phyloP scores from a whole-genome alignment of 2,329 filamentous ascomycete genomes.

The Microascus cirrosus region DNA sequence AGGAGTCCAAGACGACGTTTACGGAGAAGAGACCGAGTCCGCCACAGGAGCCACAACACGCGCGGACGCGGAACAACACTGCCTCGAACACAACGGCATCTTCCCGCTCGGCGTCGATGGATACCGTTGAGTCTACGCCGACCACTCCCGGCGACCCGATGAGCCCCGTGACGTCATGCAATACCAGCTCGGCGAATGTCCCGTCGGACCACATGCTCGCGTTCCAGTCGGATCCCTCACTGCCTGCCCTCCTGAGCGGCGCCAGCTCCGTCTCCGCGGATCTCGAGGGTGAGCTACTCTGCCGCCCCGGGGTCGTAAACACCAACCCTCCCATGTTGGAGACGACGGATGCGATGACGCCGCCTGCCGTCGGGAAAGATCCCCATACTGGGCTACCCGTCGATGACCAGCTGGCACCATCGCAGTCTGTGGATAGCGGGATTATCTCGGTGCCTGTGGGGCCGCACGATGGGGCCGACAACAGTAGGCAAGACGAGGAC shows the following conservation, averaged over 20 bases:
- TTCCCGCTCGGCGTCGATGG: conserved; percentile 40
- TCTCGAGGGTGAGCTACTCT: conserved; percentile 47
- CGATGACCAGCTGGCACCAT: conserved; percentile 21
- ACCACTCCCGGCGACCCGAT: conserved; percentile 43
- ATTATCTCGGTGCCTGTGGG: conserved; percentile 17
- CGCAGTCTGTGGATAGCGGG: conserved; percentile 11
- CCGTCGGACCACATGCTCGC: conserved; percentile 29
- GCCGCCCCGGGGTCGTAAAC: conserved; percentile 33
- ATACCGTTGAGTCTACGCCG: conserved; percentile 35
- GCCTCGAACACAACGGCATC: conserved; percentile 17
- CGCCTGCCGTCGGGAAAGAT: conserved; percentile 38
- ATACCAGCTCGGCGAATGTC: conserved; percentile 3
- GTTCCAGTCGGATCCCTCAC: conserved; percentile 52
- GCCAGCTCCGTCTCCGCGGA: conserved; percentile 55
- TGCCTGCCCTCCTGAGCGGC: conserved; percentile 52
- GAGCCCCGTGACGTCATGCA: conserved; percentile 30
- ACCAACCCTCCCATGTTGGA: conserved; percentile 31
- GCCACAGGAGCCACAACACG: not conserved
- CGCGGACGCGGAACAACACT: not conserved
- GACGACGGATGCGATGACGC: conserved; percentile 42
- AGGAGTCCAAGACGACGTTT: not conserved
- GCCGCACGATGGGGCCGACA: conserved; percentile 5
- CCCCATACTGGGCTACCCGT: conserved; percentile 33
- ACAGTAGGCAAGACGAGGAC: not conserved
- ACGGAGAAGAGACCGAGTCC: not conserved